These are phyloP conservation scores for Ophiosphaerella narmari DNA, from an alignment of 2,329 filamentous ascomycete species.

Conservation along the genomic window DNA sequence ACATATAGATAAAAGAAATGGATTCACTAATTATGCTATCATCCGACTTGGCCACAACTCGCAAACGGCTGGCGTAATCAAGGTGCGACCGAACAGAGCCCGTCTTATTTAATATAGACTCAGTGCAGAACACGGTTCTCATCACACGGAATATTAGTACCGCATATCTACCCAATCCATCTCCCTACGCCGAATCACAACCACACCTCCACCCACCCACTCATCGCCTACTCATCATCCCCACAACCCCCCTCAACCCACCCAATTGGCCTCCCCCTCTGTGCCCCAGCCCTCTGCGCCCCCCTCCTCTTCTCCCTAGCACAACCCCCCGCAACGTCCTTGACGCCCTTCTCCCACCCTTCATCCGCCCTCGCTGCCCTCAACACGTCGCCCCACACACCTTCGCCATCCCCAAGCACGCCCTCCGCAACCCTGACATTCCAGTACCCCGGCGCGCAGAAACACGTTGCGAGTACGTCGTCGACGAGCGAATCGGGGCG, in stretches of 20 bases:
- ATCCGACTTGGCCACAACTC: too few species aligned
- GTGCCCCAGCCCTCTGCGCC: constrained; percentile 30
- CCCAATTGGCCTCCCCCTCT: constrained; percentile 40
- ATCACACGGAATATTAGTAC: too few species aligned
- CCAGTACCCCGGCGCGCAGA: constrained; percentile 46
- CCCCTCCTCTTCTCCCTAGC: constrained; percentile 15
- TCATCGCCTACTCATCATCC: constrained; percentile 19
- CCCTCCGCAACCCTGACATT: constrained; percentile 41
- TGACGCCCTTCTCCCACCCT: background rate
- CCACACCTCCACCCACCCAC: background rate
- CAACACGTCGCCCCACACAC: constrained; percentile 27
- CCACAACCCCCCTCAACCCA: constrained; percentile 31
- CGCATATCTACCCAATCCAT: too few species aligned
- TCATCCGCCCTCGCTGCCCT: constrained; percentile 29
- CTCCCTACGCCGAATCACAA: too few species aligned
- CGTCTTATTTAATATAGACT: too few species aligned
- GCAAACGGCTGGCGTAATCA: too few species aligned
- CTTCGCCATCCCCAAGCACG: constrained; percentile 31
- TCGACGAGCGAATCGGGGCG: constrained; percentile 14
- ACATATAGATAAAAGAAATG: too few species aligned
- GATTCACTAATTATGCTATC: too few species aligned
- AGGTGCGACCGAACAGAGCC: too few species aligned
- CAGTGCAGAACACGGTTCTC: too few species aligned
- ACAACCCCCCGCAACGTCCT: background rate
- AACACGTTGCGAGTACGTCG: constrained; percentile 30